Evolutionary conservation across 2,329 filamentous ascomycete genomes (phyloP), one percentile per base, ranked within the genome.

Genomic region (Alternaria longipes): DNA sequence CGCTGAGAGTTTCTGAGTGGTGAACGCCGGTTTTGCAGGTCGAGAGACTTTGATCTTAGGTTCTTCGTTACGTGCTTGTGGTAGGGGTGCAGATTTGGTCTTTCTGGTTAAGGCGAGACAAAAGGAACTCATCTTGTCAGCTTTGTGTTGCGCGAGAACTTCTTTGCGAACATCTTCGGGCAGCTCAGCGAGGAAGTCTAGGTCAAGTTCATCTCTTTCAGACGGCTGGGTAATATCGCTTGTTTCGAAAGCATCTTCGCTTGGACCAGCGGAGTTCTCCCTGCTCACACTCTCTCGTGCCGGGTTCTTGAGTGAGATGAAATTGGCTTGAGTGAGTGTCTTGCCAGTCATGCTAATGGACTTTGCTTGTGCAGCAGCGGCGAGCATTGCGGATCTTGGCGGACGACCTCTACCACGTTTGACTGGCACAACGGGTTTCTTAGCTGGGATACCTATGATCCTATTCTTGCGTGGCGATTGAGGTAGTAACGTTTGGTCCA

Each of bases 141-240:
- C 66, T 45, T 69, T 85, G 72, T 94, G 89, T 70, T 97, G 91
- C 20, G 87, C 89, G 2, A 97, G 78, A 7, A 98, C 85, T 78
- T 98, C 94, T 16, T 56, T 54, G 34, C 75, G 66, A 22, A 78
- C 36, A 47, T 97, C 92, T 66, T 91, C 89, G 0, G 94, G 94
- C 1, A 98, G 83, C 16, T 93, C 93, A 1, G 90, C 88, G 3
- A 98, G 87, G 71, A 97, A 94, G 0, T 89, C 88, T 0, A 86
- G 82, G 59, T 79, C 75, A 4, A 77, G 67, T 2, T 69, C 73
- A 18, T 70, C 71, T 16, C 59, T 51, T 28, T 55, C 49, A 16
- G 18, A 36, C 12, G 26, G 18, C 8, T 20, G 24, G 12, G 40
- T 30, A 18, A 54, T 30, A 8, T 22, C 36, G 12, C 65, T 59